phyloP scores from a whole-genome alignment of 2,329 filamentous ascomycete genomes.

The Talaromyces amestolkiae region DNA sequence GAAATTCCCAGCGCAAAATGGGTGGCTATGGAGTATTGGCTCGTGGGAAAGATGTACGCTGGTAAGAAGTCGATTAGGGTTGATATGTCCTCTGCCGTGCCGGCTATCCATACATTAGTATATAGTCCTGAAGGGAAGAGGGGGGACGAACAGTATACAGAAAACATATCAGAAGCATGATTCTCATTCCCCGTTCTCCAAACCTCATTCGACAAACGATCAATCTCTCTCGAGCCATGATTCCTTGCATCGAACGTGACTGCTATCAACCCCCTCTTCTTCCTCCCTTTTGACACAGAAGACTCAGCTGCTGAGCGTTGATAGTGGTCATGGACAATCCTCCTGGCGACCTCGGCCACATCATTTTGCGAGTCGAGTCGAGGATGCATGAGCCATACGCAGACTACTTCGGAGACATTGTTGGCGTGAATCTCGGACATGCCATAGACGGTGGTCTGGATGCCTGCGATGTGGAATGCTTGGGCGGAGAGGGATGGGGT shows the following conservation, averaged over 20 bases:
- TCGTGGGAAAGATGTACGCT: conserved; percentile 66
- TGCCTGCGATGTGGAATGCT: conserved; percentile 71
- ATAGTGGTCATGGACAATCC: conserved; percentile 61
- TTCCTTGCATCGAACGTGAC: conserved; percentile 90
- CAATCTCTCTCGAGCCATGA: conserved; percentile 72
- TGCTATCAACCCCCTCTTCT: conserved; percentile 64
- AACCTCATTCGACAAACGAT: conserved; percentile 66
- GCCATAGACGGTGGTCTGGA: conserved; percentile 77
- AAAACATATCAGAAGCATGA: conserved; percentile 93
- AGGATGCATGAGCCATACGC: conserved; percentile 89
- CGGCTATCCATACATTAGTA: conserved; percentile 39
- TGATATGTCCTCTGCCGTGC: conserved; percentile 71
- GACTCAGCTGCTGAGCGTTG: conserved; percentile 28
- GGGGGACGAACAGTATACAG: conserved; percentile 59
- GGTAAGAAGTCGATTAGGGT: conserved; percentile 73
- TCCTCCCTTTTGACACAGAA: not conserved
- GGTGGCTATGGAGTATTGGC: conserved; percentile 50
- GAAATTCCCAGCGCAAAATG: conserved; percentile 80
- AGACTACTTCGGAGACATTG: conserved; percentile 59
- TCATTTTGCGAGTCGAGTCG: conserved; percentile 66
- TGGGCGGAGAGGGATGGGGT: conserved; percentile 57
- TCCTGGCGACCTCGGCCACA: conserved; percentile 74
- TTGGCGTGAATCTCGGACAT: conserved; percentile 67
- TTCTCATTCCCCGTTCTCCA: conserved; percentile 76
- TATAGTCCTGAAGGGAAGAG: not conserved